Base-by-base conservation (phyloP, 371 early-diverging fungal species). In the Mucor irregularis region DNA sequence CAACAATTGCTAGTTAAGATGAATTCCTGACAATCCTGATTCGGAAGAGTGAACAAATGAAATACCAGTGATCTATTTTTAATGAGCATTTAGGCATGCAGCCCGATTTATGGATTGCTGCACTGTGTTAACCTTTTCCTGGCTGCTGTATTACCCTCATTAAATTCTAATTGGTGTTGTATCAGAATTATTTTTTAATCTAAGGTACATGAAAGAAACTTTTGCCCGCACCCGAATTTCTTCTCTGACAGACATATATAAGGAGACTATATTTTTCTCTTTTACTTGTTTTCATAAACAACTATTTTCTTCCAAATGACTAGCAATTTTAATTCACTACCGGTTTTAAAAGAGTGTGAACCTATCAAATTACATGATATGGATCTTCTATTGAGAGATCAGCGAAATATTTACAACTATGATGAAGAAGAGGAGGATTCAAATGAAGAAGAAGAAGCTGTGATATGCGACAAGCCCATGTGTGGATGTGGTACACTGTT, bases 401-500 rank as follows among this genome's bases (percentile, higher is more conserved):
- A 42, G 5, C 25, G 4, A 2, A 24, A 42, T 24, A 42, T 24
- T 10, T 42, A 42, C 24, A 24, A 42, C 11, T 42, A n/a, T 42
- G 16, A 17, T 16, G 37, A 49, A 25, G 48, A 56, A 7, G 40
- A 47, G 5, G 19, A 35, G 6, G 33, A 56, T 13, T 9, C 21
- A 0, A n/a, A 42, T 16, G 29, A 26, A 34, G 25, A 30, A 16
- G 57, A 49, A n/a, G 21, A 17, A 19, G 17, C 24, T 14, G 24
- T 24, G 42, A 42, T 26, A 14, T n/a, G 31, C 10, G 42, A 31
- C n/a, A n/a, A 45, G 5, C 17, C 54, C 0, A 22, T 54, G 9
- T 61, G 61, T 49, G 54, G 34, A 5, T 61, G 61, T 40, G 61
- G 61, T 35, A 61, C 48, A 28, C 2, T n/a, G 1, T 4, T 61